Evolutionary conservation across 2,329 filamentous ascomycete species (phyloP).

Genomic region (Fusarium continuum): DNA sequence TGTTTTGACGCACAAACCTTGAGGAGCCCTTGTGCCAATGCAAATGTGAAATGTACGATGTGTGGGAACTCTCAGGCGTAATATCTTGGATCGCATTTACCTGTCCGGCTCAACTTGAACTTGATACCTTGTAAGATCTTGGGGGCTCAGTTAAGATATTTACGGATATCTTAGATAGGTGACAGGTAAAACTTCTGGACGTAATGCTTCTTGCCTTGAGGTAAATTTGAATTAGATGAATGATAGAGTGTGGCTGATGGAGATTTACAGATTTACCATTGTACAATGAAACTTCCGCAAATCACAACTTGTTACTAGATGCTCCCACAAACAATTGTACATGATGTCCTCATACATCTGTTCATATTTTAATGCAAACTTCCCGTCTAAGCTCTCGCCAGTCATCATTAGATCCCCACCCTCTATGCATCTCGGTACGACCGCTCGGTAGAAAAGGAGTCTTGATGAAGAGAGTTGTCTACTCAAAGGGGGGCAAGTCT

Average conservation of each 20-base stretch:
- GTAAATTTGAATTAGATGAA: too few species aligned
- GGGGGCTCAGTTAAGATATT: too few species aligned
- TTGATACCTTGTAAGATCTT: too few species aligned
- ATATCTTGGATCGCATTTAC: background rate
- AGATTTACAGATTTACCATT: too few species aligned
- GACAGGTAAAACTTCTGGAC: too few species aligned
- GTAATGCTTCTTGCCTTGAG: too few species aligned
- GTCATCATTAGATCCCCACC: background rate
- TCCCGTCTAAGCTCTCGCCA: background rate
- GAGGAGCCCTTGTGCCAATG: background rate
- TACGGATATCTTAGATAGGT: too few species aligned
- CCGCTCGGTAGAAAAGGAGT: background rate
- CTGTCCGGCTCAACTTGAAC: too few species aligned
- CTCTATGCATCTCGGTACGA: background rate
- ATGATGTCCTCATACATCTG: background rate
- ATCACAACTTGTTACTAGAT: background rate
- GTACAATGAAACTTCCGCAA: too few species aligned
- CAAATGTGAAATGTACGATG: background rate
- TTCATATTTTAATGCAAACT: background rate
- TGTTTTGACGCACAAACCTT: slow-evolving; percentile 30
- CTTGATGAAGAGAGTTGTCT: too few species aligned
- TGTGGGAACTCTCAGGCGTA: background rate
- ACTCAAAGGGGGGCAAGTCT: background rate
- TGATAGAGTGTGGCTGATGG: too few species aligned
- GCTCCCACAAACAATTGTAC: background rate